Evolutionary conservation across 768 basidiomycete species (phyloP).

Genomic region (Kwoniella sp.): DNA sequence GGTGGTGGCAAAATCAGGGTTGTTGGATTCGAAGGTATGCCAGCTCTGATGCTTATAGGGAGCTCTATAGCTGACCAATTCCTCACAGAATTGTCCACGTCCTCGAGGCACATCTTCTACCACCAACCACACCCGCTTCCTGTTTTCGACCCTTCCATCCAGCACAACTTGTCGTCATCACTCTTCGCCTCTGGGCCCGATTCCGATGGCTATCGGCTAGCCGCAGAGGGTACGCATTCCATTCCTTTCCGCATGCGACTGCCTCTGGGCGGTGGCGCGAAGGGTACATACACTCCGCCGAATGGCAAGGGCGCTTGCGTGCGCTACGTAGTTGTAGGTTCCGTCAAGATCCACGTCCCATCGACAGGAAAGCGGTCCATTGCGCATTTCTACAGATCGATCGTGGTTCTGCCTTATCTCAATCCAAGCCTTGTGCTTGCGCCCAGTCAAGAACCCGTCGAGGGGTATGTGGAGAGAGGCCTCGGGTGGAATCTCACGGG

Average conservation of each 20-base stretch:
- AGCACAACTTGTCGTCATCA: constrained; percentile 43
- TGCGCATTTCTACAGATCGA: constrained; percentile 81
- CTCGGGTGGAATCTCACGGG: constrained; percentile 58
- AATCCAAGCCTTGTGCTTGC: constrained; percentile 62
- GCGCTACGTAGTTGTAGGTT: constrained; percentile 76
- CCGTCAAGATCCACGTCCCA: constrained; percentile 68
- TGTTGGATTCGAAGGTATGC: constrained; percentile 73
- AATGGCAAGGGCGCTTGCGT: constrained; percentile 62
- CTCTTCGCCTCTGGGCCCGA: constrained; percentile 50
- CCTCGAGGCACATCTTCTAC: constrained; percentile 68
- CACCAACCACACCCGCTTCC: constrained; percentile 61
- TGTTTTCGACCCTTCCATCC: constrained; percentile 52
- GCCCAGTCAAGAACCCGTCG: constrained; percentile 60
- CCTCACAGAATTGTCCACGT: constrained; percentile 10
- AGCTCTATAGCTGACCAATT: neutral
- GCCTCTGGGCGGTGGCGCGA: constrained; percentile 59
- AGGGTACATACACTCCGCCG: constrained; percentile 55
- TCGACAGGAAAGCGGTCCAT: constrained; percentile 63
- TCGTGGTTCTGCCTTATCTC: constrained; percentile 73
- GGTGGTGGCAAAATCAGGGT: constrained; percentile 73
- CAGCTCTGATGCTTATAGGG: neutral
- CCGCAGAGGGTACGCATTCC: constrained; percentile 62
- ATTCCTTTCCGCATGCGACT: constrained; percentile 71
- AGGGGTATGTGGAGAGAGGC: constrained; percentile 57
- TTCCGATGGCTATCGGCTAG: constrained; percentile 49